Evolutionary conservation across 495 filamentous ascomycete genomes (phyloP), one percentile per base, ranked within the genome.

Genomic region (Xylaria grammica): DNA sequence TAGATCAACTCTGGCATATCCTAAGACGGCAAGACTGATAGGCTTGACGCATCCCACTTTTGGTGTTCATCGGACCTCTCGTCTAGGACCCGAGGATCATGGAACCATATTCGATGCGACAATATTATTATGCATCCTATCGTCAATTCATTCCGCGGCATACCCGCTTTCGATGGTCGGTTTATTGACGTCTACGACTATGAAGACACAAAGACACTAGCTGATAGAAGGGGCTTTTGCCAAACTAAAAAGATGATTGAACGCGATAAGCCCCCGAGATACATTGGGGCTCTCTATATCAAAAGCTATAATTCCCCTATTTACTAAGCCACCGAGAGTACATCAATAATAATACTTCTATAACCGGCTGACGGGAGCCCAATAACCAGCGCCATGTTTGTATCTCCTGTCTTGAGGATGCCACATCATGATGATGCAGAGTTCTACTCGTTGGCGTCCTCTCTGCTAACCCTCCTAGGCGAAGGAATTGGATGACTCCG

Each of bases 401-500:
- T 20, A 50, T 26, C 20, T 29, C 34, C 45, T 1, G 27, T 36
- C 55, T 26, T 19, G 13, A 15, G 34, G 44, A 22, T 46, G n/a
- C 22, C 19, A 29, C 36, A 13, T 5, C 19, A 15, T 3, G 24
- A 34, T 19, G 36, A 30, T 36, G 19, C 19, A 20, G 19, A 7
- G 27, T 38, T 50, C 11, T 24, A 19, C 20, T 20, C 17, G 32
- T 55, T 32, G n/a, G 52, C 32, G 34, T 19, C 22, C 45, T 2
- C 26, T 45, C 15, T 45, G 1, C 13, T 26, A 38, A 42, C n/a
- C 40, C 17, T 40, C 20, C 22, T 51, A 19, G 30, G 58, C 30
- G 15, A 52, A 42, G 32, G 46, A 61, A 11, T 52, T 38, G 29
- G 44, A 1, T 51, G 30, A 29, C 46, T 61, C 58, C 58, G 58